Evolutionary conservation across 148 eudicot genomes (phyloP).

Genomic region (Simmondsia chinensis): DNA sequence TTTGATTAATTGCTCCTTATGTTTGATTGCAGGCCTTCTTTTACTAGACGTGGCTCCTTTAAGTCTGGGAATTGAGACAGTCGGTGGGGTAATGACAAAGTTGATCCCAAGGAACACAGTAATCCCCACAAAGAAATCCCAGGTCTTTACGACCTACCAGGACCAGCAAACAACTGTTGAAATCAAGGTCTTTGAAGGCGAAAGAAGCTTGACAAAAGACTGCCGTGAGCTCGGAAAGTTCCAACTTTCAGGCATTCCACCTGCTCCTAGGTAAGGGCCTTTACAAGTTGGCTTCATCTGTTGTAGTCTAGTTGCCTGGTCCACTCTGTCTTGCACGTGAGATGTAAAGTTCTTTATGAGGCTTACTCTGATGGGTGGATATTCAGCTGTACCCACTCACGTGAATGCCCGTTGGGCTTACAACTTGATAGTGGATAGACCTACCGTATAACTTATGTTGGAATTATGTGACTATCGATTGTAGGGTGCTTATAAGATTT

Average conservation of each 20-base stretch:
- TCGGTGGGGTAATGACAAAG: constrained; percentile 65
- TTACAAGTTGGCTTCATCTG: too few relatives aligned
- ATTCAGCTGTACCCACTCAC: too few relatives aligned
- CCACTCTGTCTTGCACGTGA: too few relatives aligned
- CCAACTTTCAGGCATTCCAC: constrained; percentile 48
- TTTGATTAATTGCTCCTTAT: not conserved
- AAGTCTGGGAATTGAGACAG: constrained; percentile 55
- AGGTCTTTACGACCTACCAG: constrained; percentile 43
- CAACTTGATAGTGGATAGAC: too few relatives aligned
- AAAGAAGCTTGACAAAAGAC: constrained; percentile 54
- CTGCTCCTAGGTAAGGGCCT: constrained; percentile 77
- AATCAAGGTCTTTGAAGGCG: constrained; percentile 52
- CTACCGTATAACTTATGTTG: too few relatives aligned
- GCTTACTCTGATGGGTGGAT: too few relatives aligned
- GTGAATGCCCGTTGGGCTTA: too few relatives aligned
- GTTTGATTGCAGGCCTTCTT: constrained; percentile 24
- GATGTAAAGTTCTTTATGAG: too few relatives aligned
- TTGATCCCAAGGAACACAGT: constrained; percentile 51
- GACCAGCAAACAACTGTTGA: constrained; percentile 41
- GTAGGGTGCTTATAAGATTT: too few relatives aligned
- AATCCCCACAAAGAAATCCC: constrained; percentile 54
- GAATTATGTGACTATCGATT: too few relatives aligned
- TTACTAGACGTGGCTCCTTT: constrained; percentile 52
- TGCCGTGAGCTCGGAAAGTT: constrained; percentile 43
- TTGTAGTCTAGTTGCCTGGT: too few relatives aligned